Base-by-base conservation (phyloP, 352 stramenopile species). In the Phytopythium kandeliae region DNA sequence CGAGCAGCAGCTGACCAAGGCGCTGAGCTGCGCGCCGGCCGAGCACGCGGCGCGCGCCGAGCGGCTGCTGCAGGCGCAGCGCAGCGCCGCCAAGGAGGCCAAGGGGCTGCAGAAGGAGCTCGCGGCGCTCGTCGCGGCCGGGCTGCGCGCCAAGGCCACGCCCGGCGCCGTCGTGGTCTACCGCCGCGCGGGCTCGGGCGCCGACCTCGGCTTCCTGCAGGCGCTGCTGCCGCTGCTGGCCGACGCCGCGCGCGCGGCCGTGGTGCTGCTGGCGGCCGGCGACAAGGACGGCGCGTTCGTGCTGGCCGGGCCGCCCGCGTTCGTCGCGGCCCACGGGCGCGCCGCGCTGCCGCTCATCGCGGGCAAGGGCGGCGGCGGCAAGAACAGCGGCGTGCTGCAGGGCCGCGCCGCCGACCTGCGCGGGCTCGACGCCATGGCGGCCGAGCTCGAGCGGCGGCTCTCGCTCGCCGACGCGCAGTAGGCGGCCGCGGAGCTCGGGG, bases 81-180 rank as follows among this genome's bases (percentile, higher is more conserved):
- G 80, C 26, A 63, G 50, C 3, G 55, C 73, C 24, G 54, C 58
- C 10, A 92, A 89, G 51, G 76, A 89, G 26, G 58, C 86, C 37
- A 94, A 92, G 67, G 65, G 47, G 21, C 51, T 90, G 44, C 78
- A 88, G 25, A 84, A 88, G 43, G 80, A 94, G 52, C 63, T 91
- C 9, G 78, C 80, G 4, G 47, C 51, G 0, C 74, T 57, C 4
- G 64, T 89, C 30, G 83, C 70, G 12, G 33, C 58, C 12, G 69
- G 86, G 21, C 48, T 94, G 24, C 25, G 71, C 7, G 54, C 56
- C 5, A 63, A 68, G 48, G 52, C 38, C 9, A 16, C 31, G 11
- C 43, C 44, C 6, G 40, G 43, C 0, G 49, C 41, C 31, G 68
- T 85, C 4, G 61, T 81, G 31, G 61, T 65, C 26, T 90, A 66